Percentiles rank a stretch among this genome's conserved stretches.
phyloP scores from a whole-genome alignment of 2,329 filamentous ascomycete genomes.

The Fusarium armeniacum region DNA sequence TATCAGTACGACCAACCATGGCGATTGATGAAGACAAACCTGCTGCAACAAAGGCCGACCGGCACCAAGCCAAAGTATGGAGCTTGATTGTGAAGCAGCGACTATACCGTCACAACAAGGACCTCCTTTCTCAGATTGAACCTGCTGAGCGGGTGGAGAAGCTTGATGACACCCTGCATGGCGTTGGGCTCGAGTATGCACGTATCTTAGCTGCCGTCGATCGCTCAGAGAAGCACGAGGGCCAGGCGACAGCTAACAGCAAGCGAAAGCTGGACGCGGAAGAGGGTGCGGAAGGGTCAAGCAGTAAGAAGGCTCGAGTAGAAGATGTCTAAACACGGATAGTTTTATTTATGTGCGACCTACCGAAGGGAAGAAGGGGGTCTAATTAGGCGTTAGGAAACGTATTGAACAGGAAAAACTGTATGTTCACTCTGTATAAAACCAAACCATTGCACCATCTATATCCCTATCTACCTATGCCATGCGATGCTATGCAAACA shows the following conservation, averaged over 20 bases:
- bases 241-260: conserved; percentile 48
- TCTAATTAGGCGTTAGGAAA: conserved; percentile 31
- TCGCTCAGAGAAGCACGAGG: conserved; percentile 52
- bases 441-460: conserved; percentile 39
- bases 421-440: conserved; percentile 39
- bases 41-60: conserved; percentile 66
- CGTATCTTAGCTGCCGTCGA: conserved; percentile 69
- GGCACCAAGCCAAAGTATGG: conserved; percentile 78
- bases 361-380: conserved; percentile 6
- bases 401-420: conserved; percentile 30
- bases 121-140: conserved; percentile 78
- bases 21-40: conserved; percentile 58
- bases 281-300: conserved; percentile 48
- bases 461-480: conserved; percentile 42
- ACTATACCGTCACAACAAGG: conserved; percentile 80
- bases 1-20: conserved; percentile 68
- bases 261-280: conserved; percentile 63
- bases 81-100: conserved; percentile 81
- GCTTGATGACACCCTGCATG: conserved; percentile 76
- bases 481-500: conserved; percentile 42
- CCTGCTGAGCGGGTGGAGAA: conserved; percentile 77
- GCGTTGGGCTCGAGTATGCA: conserved; percentile 81
- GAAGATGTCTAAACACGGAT: conserved; percentile 51
- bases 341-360: not conserved
- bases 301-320: conserved; percentile 64